phyloP scores from a whole-genome alignment of 1,139 yeast species.

The Blastobotrys aristatus region DNA sequence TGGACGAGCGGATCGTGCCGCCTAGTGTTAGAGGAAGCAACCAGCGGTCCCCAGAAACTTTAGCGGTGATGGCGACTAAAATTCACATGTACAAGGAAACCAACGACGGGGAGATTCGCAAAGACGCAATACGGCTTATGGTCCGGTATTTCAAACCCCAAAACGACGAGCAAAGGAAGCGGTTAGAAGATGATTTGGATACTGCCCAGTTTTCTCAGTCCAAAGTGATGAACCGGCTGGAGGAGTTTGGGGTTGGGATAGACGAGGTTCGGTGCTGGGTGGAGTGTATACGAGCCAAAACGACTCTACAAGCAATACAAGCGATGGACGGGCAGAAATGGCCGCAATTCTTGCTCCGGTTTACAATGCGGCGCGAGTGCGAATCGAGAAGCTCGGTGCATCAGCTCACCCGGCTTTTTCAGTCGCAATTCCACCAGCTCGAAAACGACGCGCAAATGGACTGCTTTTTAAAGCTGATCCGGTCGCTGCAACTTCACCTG shows the following conservation, averaged over 20 bases:
- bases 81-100: background rate
- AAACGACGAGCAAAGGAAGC: background rate
- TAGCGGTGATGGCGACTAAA: background rate
- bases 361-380: slow-evolving; percentile 27
- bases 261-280: slow-evolving; percentile 24
- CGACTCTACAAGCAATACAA: slow-evolving; percentile 22
- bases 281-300: slow-evolving; percentile 21
- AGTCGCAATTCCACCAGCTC: slow-evolving; percentile 16
- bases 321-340: slow-evolving; percentile 23
- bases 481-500: slow-evolving; percentile 21
- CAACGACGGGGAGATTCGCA: background rate
- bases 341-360: slow-evolving; percentile 30
- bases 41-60: background rate
- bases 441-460: slow-evolving; percentile 20
- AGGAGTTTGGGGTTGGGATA: slow-evolving; percentile 13
- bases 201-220: background rate
- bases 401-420: slow-evolving; percentile 23
- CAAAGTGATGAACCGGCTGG: background rate
- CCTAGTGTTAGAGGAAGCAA: background rate
- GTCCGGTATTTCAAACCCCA: background rate
- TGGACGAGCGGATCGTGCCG: background rate
- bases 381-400: slow-evolving; percentile 26
- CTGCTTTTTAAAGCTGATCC: slow-evolving; percentile 22
- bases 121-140: slow-evolving; percentile 1
- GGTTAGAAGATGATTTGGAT: background rate